Base-by-base conservation (phyloP, 768 basidiomycete genomes). In the Auriscalpium microsporum region DNA sequence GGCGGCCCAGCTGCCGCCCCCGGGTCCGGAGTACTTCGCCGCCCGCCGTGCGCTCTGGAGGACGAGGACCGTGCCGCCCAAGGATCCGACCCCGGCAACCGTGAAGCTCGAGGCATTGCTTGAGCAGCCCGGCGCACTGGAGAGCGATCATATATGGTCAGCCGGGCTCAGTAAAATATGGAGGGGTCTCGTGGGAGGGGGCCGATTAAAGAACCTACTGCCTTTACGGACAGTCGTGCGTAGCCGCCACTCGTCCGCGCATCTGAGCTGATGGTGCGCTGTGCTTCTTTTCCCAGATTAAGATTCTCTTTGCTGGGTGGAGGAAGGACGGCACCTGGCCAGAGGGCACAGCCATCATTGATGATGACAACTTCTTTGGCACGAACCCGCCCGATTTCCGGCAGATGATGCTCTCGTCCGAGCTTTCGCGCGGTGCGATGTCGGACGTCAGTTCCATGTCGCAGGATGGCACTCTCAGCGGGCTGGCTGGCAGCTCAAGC, bases 251-350 rank as follows among this genome's bases (percentile, higher is more conserved):
- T 36, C 13, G 37, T 34, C 19, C 38, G 44, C 45, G 19, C 10
- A 16, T 19, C 50, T 45, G 40, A 35, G 47, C 45, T 60, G 23
- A 47, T 52, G 52, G 48, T 40, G 51, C 47, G 17, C 44, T 45
- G 47, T 42, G 19, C 23, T 54, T 50, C 42, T 54, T 51, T 35
- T 46, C 60, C 21, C 68, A 91, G 88, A 78, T 89, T 63, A 84
- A 85, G 64, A 75, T 91, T 56, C 68, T 89, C 46, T 79, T 87
- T 62, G 78, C 83, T 36, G 82, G 83, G 37, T 91, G 89, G 89
- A 67, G 86, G 47, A 80, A 80, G 50, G 87, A 91, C 49, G 75
- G 80, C 49, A 88, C 84, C 46, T 91, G 89, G 89, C 89, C 89
- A 17, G 69, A 71, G 40, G 82, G 79, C 16, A 73, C 78, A 2